Percentiles rank a stretch among this genome's conserved stretches.
These are phyloP conservation scores for Arthrobotrys entomopaga DNA, from an alignment of 2,329 filamentous ascomycete species.

Conservation along the genomic window DNA sequence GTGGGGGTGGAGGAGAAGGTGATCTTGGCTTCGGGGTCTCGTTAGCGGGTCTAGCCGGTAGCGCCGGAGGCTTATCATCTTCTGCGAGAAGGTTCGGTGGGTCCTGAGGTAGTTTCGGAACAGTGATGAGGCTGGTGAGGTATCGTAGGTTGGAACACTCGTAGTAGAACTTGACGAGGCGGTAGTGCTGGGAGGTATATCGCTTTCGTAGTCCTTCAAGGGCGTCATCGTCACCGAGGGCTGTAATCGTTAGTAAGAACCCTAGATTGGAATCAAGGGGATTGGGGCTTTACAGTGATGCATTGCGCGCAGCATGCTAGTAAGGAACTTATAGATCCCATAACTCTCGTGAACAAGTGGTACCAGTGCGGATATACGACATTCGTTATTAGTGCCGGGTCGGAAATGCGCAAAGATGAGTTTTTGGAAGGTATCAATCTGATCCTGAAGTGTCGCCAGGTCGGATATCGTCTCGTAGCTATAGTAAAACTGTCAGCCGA, in stretches of 20 bases:
- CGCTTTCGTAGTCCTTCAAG: conserved; percentile 85
- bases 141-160: conserved; percentile 98
- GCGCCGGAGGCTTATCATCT: conserved; percentile 81
- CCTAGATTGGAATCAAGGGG: conserved; percentile 55
- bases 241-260: conserved; percentile 62
- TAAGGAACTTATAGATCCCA: conserved; percentile 99
- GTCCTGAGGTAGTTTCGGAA: conserved; percentile 94
- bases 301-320: conserved; percentile 98
- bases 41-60: conserved; percentile 78
- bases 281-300: conserved; percentile 75
- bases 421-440: conserved; percentile 98
- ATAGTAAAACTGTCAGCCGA: conserved; percentile 57
- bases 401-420: conserved; percentile 97
- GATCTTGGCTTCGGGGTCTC: conserved; percentile 77
- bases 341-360: conserved; percentile 97
- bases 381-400: conserved; percentile 91
- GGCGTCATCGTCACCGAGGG: conserved; percentile 92
- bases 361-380: conserved; percentile 90
- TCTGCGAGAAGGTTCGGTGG: conserved; percentile 88
- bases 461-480: conserved; percentile 92
- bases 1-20: conserved; percentile 74
- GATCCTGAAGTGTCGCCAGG: conserved; percentile 94
- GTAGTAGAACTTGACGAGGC: conserved; percentile 97
- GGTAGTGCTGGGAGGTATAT: conserved; percentile 96
- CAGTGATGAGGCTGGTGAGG: conserved; percentile 92